Evolutionary conservation across 1,284 basidiomycete species (phyloP), one percentile per base, ranked within the genome.

Genomic region (Malassezia arunalokei): DNA sequence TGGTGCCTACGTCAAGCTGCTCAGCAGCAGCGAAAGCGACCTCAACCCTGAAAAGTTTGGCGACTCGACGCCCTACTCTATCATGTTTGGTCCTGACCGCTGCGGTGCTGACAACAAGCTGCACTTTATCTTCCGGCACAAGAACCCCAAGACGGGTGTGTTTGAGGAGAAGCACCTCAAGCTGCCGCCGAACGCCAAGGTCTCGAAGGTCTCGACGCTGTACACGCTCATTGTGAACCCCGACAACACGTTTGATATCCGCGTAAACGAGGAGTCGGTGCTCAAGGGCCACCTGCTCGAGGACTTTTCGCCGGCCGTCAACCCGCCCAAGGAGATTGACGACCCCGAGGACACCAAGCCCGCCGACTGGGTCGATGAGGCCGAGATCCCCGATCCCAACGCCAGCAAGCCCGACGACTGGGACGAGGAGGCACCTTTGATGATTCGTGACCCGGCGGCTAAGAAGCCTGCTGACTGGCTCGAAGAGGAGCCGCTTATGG

Each of bases 1-100:
- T 76, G 94, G 94, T 77, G 94, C 94, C 38, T 99, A 99, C 78
- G 77, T 98, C 77, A 99, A 99, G 78, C 83, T 99, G 53, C 82
- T 99, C 47, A 76, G 76, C 39, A 78, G 78, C 59, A 63, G 58
- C 32, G 68, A 73, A 28, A 64, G 65, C 15, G 74, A 68, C 33
- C 59, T 72, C 37, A 56, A 62, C 24, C 51, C 66, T 33, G 66
- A 68, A 43, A 60, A 70, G 56, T 72, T 72, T 55, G 65, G 61
- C 31, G 69, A 72, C 63, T 64, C 67, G 63, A 71, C 69, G 6
- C 69, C 69, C 14, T 72, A 72, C 62, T 69, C 69, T 49, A 72
- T 72, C 65, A 72, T 72, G 69, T 72, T 72, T 42, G 69, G 69
- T 46, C 67, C 69, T 24, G 69, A 72, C 63, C 68, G 68, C 58